Percentiles rank a stretch among this genome's conserved stretches.
phyloP scores from a whole-genome alignment of 345 rosid species.

The Corchorus olitorius region DNA sequence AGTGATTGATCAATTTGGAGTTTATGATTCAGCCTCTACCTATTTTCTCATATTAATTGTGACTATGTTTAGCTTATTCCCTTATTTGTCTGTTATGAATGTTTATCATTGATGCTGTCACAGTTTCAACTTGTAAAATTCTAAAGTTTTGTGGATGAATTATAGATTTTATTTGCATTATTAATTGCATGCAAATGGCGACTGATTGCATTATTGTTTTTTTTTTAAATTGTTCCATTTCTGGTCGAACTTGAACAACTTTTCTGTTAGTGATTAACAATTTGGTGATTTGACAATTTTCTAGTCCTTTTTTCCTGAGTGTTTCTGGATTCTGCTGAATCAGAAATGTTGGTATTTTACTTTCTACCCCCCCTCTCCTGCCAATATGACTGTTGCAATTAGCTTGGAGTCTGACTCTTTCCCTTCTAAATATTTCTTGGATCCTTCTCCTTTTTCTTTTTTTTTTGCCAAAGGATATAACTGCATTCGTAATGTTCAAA shows the following conservation, averaged over 20 bases:
- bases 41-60: neutral
- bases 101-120: neutral
- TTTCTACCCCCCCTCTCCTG: no score
- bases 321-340: neutral
- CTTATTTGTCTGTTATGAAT: neutral
- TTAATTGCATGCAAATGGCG: neutral
- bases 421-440: neutral
- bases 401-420: neutral
- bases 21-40: neutral
- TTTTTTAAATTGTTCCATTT: neutral
- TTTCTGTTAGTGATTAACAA: neutral
- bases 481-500: neutral
- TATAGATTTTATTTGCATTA: neutral
- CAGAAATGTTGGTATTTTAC: neutral
- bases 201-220: neutral
- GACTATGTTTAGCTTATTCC: neutral
- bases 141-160: neutral
- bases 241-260: neutral
- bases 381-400: neutral
- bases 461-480: no score
- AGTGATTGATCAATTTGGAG: neutral
- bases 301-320: neutral
- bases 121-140: neutral
- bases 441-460: neutral
- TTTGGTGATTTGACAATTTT: neutral